Evolutionary conservation across 306 rosid genomes (phyloP).

Genomic region (Prunus mira): DNA sequence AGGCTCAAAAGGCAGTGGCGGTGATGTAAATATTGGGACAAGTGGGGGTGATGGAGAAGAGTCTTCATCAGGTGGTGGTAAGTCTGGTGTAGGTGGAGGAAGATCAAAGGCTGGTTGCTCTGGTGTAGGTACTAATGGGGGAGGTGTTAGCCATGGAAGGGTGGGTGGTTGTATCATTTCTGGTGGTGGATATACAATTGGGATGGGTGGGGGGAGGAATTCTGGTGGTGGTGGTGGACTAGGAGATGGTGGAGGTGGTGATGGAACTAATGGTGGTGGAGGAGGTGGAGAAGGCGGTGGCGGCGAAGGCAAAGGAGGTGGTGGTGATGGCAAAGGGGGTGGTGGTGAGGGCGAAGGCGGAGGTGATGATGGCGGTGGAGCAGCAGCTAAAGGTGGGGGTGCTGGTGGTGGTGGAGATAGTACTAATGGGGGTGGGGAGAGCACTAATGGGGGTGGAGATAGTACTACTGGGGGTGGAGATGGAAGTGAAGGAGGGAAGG

Average conservation of each 20-base stretch:
- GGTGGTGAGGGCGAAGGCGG: slow-evolving; percentile 12
- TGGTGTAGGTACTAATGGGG: slow-evolving; percentile 12
- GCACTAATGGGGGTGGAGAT: slow-evolving; percentile 9
- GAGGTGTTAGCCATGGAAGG: slow-evolving; percentile 51
- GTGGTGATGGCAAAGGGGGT: background rate
- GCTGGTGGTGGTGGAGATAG: slow-evolving; percentile 14
- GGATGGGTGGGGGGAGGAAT: slow-evolving; percentile 28
- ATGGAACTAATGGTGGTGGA: slow-evolving; percentile 23
- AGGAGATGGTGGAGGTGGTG: slow-evolving; percentile 22
- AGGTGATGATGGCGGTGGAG: slow-evolving; percentile 24
- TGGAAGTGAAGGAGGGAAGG: slow-evolving; percentile 22
- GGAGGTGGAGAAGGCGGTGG: slow-evolving; percentile 23
- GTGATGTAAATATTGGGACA: slow-evolving; percentile 50
- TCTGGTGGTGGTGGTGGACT: slow-evolving; percentile 12
- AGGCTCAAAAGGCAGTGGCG: slow-evolving; percentile 16
- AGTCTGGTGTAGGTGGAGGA: slow-evolving; percentile 38
- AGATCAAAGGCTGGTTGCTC: slow-evolving; percentile 25
- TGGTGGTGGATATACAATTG: slow-evolving; percentile 37
- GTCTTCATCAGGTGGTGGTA: slow-evolving; percentile 31
- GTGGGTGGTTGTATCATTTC: slow-evolving; percentile 29
- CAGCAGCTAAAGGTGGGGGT: slow-evolving; percentile 4
- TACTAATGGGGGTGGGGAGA: slow-evolving; percentile 18
- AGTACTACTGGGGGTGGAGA: background rate
- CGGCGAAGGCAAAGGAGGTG: slow-evolving; percentile 1
- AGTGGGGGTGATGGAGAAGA: slow-evolving; percentile 45